Evolutionary conservation across 116 monocot species (phyloP), one percentile per base, ranked within the genome.

Genomic region (Zostera marina): DNA sequence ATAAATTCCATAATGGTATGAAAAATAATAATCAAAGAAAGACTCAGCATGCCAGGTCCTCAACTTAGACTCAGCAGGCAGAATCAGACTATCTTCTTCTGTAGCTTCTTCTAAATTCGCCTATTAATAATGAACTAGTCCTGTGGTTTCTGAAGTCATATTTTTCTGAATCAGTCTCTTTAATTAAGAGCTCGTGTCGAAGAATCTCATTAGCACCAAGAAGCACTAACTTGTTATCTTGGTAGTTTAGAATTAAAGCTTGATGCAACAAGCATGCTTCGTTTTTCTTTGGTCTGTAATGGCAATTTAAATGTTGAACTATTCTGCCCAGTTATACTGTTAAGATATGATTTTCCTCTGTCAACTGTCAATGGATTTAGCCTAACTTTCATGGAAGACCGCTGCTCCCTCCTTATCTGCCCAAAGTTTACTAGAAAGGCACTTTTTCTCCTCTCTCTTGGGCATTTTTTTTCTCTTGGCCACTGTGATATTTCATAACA

Each of bases 41-140:
- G 32, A 32, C 12, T 20, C 21, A 4, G 44, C n/a, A n/a, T n/a
- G n/a, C n/a, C n/a, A n/a, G n/a, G n/a, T n/a, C n/a, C n/a, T n/a
- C n/a, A n/a, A n/a, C n/a, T n/a, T n/a, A n/a, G n/a, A n/a, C n/a
- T n/a, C n/a, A n/a, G 59, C 43, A 7, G 16, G 43, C 42, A 44
- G 59, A 59, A 59, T 59, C 12, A 59, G 5, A 23, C 22, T 59
- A 54, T 22, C 59, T 42, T 17, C 41, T 40, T 21, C 22, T 59
- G 4, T 32, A 32, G 26, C 54, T 5, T 54, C 22, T 21, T 13
- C 21, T 44, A 5, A 12, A 14, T 1, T 44, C 9, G 7, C 59
- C 20, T 43, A 22, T 59, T 20, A 59, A 49, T 51, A 59, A 44
- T 9, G 10, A 54, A 54, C 23, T 32, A 12, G 19, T 11, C 44